Evolutionary conservation across 768 basidiomycete species (phyloP).

Genomic region (Macrolepiota dolichaula): DNA sequence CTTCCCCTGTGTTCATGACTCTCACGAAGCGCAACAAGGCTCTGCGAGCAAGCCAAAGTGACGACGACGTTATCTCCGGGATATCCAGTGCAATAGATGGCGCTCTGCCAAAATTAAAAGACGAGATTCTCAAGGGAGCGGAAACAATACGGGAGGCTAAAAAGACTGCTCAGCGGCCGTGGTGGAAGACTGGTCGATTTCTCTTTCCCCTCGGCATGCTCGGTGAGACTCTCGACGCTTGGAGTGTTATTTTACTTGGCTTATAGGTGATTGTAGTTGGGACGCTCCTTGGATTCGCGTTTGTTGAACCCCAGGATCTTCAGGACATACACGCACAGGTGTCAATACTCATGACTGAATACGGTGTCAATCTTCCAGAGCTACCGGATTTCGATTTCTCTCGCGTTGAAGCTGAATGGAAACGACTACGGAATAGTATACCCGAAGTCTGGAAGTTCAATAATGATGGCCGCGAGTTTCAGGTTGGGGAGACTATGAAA

Average conservation of each 20-base stretch:
- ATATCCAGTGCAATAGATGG: not conserved
- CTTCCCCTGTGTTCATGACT: constrained; percentile 29
- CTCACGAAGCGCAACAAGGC: constrained; percentile 21
- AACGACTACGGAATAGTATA: constrained; percentile 58
- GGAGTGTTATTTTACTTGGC: not conserved
- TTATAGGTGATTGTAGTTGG: constrained; percentile 47
- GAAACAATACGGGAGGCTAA: constrained; percentile 1
- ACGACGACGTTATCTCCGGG: not conserved
- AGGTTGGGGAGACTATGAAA: constrained; percentile 67
- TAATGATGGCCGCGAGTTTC: constrained; percentile 77
- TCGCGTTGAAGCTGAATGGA: constrained; percentile 71
- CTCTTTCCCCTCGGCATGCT: constrained; percentile 75
- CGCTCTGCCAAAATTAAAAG: constrained; percentile 1
- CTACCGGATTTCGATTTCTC: constrained; percentile 66
- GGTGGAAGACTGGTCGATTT: constrained; percentile 43
- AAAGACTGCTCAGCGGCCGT: constrained; percentile 17
- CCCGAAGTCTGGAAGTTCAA: constrained; percentile 83
- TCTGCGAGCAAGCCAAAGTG: constrained; percentile 1
- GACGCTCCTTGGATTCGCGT: constrained; percentile 54
- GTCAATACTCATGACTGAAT: constrained; percentile 62
- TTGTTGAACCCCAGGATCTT: constrained; percentile 65
- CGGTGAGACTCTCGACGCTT: constrained; percentile 25
- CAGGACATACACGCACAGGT: constrained; percentile 69
- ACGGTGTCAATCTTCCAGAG: constrained; percentile 62
- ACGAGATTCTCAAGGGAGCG: constrained; percentile 1